Percentiles rank a stretch among this genome's conserved stretches.
phyloP scores from a whole-genome alignment of 192 early-diverging fungal genomes.

The Linnemannia schmuckeri region DNA sequence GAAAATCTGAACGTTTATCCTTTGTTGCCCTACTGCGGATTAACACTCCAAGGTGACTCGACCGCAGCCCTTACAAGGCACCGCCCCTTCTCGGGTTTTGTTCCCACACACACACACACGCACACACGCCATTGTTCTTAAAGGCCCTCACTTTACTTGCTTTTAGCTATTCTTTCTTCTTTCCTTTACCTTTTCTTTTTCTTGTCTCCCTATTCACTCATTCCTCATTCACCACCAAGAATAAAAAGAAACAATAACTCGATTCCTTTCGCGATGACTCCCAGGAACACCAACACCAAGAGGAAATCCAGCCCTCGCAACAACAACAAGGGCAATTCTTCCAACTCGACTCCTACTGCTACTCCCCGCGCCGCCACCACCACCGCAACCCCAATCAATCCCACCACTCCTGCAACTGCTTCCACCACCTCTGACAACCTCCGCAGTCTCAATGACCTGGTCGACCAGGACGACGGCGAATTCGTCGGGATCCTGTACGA shows the following conservation, averaged over 20 bases:
- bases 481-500: conserved; percentile 43
- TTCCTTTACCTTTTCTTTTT: neutral
- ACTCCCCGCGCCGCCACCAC: neutral
- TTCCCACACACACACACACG: neutral
- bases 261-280: neutral
- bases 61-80: neutral
- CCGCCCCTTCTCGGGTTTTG: neutral
- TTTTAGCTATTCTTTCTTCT: neutral
- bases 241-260: neutral
- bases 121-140: neutral
- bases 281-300: neutral
- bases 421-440: neutral
- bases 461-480: conserved; percentile 18
- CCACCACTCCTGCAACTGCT: neutral
- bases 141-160: neutral
- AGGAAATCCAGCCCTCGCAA: neutral
- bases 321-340: neutral
- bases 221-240: neutral
- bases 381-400: neutral
- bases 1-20: neutral
- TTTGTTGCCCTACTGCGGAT: neutral
- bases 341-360: neutral
- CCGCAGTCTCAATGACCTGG: neutral
- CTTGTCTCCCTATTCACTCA: neutral
- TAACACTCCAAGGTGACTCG: neutral